Evolutionary conservation across 176 grass and related monocot genomes (phyloP).

Genomic region (Thinopyrum elongatum): DNA sequence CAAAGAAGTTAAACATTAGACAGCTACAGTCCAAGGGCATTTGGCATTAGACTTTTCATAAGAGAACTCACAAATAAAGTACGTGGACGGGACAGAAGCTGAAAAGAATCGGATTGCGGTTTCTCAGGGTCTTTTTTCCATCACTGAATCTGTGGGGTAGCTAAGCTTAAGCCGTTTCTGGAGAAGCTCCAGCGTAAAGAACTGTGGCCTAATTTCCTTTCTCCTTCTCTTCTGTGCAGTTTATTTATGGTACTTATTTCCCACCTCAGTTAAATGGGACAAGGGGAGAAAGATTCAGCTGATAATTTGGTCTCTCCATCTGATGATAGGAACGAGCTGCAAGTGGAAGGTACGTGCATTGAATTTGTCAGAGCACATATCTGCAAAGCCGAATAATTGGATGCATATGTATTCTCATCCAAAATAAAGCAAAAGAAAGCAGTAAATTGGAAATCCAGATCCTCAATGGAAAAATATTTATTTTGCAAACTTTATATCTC

Average conservation of each 20-base stretch:
- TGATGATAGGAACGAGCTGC: constrained; percentile 20
- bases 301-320: constrained; percentile 3
- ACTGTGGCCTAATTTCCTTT: background rate
- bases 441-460: background rate
- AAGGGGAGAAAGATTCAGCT: constrained; percentile 30
- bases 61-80: background rate
- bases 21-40: background rate
- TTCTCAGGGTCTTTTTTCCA: background rate
- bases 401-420: background rate
- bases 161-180: background rate
- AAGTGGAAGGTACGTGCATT: constrained; percentile 46
- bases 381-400: background rate
- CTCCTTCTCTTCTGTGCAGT: constrained; percentile 4
- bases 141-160: background rate
- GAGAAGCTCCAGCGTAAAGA: background rate
- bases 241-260: constrained; percentile 4
- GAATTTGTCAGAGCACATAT: background rate
- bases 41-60: background rate
- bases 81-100: background rate
- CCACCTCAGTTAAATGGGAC: constrained; percentile 33
- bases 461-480: background rate
- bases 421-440: background rate
- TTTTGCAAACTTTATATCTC: constrained; percentile 12
- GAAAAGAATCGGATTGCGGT: background rate
- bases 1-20: background rate